Evolutionary conservation across 73 alveolate genomes (phyloP), one percentile per base, ranked within the genome.

Genomic region (Tetrahymena thermophila): DNA sequence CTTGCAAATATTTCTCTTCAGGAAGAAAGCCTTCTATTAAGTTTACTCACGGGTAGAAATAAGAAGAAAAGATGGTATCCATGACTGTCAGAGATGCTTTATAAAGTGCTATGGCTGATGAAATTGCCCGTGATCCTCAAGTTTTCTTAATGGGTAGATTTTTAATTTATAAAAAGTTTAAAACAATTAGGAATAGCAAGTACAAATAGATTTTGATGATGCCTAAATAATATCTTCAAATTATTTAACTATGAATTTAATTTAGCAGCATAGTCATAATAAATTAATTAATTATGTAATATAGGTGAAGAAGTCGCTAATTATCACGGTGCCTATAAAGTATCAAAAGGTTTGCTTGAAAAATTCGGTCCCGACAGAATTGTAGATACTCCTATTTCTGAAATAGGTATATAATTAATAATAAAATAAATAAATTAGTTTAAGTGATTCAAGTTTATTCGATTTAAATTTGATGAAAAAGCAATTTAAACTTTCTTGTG

Each of bases 281-380:
- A 21, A 34, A 34, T 1, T 71, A n/a, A 25, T 71, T 23, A 7
- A 23, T 28, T n/a, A 4, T 19, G 25, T 37, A 25, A 35, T 31
- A 85, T 98, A 97, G 99, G 99, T 25, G 99, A 98, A 94, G 99
- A 98, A 96, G 99, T 98, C 23, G 99, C 98, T 34, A 94, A 96
- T 94, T 98, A 97, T 97, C 94, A 98, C 43, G 99, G 99, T 25
- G 99, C 99, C 34, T 98, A 98, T 94, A 98, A 98, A 95, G 98
- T 98, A n/a, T 98, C 99, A n/a, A 98, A 98, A 94, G 99, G 98
- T 34, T 94, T 98, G 93, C 96, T 94, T 94, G 99, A 97, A 35
- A 98, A 96, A 96, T 97, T 94, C 94, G 98, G 99, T 17, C 96
- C 96, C 21, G 56, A 43, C 28, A 96, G 99, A 94, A 97, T 98